Base-by-base conservation (phyloP, 257 asterid genomes). In the Ballota nigra region DNA sequence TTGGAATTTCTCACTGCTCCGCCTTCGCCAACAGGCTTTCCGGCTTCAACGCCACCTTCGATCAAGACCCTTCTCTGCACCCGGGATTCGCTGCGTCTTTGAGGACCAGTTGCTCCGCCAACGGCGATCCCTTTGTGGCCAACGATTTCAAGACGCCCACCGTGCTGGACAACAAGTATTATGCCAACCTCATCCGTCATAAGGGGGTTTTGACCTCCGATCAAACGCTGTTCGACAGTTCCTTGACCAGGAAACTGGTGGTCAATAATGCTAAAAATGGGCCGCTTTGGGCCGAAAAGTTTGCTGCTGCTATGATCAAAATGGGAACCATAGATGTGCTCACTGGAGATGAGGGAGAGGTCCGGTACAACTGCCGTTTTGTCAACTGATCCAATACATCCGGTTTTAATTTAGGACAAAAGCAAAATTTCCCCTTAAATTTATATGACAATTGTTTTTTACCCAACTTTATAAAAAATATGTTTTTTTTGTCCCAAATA, bases 1-100 rank as follows among this genome's bases (percentile, higher is more conserved):
- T 88, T 11, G 95, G 92, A 0, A 68, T 85, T 7, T 68, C 85
- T 29, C 92, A 83, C 52, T 88, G 95, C 41, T 68, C 85, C 8
- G 55, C 87, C 38, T 84, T 88, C 45, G 38, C 83, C 19, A 61
- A 1, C 49, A 61, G 95, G 24, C 80, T 88, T 6, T 78, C 83
- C 7, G 63, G 68, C 1, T 79, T 79, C 51, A 76, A 74, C 40
- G 40, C 78, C 12, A 69, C 81, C 16, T 38, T 70, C 22, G 56
- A 75, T n/a, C 74, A 67, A 16, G 92, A 89, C 71, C 92, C 91
- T 6, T 66, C 85, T 10, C 31, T 86, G 4, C 68, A 89, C 38
- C 57, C 74, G 6, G 67, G 58, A 0, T 85, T 67, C 19, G 92
- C 86, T 26, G 60, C 74, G 0, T 70, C 55, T 40, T 62, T 85